Conservation (phyloP, 2,329 filamentous ascomycete species). For the Fusarium denticulatum region DNA sequence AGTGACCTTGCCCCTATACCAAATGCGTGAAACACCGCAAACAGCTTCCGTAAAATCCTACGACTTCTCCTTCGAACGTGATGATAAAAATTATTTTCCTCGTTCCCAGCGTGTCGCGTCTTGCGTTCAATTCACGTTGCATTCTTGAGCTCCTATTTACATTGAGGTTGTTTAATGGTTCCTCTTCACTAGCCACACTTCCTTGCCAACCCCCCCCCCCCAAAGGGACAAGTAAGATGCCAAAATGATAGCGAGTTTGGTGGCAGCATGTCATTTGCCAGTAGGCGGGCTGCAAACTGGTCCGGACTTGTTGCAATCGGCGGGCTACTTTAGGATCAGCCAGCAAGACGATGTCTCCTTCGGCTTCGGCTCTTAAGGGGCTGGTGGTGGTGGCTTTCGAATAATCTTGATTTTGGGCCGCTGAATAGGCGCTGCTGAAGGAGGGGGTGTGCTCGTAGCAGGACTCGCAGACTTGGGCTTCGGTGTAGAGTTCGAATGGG, state of each 20-base stretch:
- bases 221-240: background rate
- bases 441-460: constrained; percentile 37
- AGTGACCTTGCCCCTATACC: constrained; percentile 8
- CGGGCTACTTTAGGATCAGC: background rate
- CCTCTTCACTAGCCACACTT: background rate
- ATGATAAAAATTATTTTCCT: background rate
- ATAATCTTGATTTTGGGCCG: constrained; percentile 53
- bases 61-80: background rate
- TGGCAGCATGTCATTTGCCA: background rate
- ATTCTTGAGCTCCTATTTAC: background rate
- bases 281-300: background rate
- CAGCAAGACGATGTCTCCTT: background rate
- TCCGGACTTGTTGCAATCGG: background rate
- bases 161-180: background rate
- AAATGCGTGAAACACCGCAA: constrained; percentile 2
- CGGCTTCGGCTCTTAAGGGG: constrained; percentile 31
- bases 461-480: constrained; percentile 40
- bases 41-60: constrained; percentile 2
- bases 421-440: constrained; percentile 31
- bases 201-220: background rate
- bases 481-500: constrained; percentile 32
- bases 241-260: background rate
- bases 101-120: background rate
- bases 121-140: background rate
- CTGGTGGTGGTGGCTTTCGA: constrained; percentile 46